Evolutionary conservation across 176 grass and related monocot species (phyloP).

Genomic region (Rhynchospora tenuis): DNA sequence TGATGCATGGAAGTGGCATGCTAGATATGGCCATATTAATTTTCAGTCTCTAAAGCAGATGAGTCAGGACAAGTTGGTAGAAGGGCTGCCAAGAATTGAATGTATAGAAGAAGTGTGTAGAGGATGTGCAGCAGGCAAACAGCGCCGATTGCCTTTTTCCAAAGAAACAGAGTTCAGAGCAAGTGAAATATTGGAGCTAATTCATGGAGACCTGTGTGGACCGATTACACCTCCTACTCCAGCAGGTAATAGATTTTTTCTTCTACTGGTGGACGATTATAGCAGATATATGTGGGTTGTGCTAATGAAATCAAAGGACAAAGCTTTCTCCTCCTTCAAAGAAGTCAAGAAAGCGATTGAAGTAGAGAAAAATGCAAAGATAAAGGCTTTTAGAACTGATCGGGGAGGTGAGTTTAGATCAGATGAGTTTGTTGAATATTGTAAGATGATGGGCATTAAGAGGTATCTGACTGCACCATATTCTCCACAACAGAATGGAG

Average conservation of each 20-base stretch:
- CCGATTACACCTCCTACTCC: not conserved
- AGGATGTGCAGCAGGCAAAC: no score
- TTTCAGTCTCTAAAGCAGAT: no score
- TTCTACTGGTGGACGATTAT: not conserved
- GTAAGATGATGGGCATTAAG: no score
- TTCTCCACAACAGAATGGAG: no score
- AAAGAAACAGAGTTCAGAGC: not conserved
- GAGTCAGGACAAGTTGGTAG: no score
- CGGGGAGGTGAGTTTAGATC: no score
- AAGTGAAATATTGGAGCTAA: not conserved
- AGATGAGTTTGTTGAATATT: no score
- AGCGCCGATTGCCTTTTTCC: not conserved
- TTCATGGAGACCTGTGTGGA: not conserved
- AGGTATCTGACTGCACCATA: no score
- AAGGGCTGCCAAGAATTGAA: no score
- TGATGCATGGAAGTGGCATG: not conserved
- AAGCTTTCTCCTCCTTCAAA: not conserved
- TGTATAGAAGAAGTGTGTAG: no score
- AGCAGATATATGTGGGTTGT: conserved; percentile 1
- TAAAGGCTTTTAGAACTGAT: not conserved
- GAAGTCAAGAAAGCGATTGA: not conserved
- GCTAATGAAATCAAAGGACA: not conserved
- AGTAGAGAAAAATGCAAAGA: not conserved
- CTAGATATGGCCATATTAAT: not conserved
- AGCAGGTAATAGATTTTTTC: not conserved